Percentiles rank a stretch among this genome's conserved stretches.
Conservation (phyloP, 805 yeast species). For the Suhomyces sp. region DNA sequence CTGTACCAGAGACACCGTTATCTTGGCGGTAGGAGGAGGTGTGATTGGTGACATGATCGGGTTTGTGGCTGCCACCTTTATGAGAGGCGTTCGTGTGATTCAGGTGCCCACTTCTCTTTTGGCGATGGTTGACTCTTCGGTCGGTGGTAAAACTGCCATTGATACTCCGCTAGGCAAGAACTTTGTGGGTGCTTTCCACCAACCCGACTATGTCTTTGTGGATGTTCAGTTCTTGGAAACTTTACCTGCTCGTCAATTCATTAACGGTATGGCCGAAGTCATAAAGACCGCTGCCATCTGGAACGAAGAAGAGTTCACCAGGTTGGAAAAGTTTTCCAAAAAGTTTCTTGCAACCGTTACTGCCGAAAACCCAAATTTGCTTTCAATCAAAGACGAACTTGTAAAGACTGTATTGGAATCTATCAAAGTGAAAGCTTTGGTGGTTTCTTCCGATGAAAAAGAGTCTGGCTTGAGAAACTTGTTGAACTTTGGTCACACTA, state of each 20-base stretch:
- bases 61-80: constrained; percentile 97
- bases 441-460: constrained; percentile 89
- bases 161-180: constrained; percentile 96
- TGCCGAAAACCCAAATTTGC: constrained; percentile 46
- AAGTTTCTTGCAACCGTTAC: constrained; percentile 65
- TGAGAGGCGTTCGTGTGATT: constrained; percentile 94
- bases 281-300: constrained; percentile 97
- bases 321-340: constrained; percentile 76
- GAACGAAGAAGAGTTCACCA: constrained; percentile 83
- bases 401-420: constrained; percentile 80
- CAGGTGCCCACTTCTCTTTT: constrained; percentile 92
- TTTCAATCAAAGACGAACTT: constrained; percentile 68
- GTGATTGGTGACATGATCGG: constrained; percentile 99
- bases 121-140: constrained; percentile 97
- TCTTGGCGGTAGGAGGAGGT: constrained; percentile 96
- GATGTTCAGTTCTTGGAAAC: constrained; percentile 86
- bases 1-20: constrained; percentile 94
- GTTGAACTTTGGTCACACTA: constrained; percentile 92
- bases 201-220: constrained; percentile 82
- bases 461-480: constrained; percentile 92
- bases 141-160: constrained; percentile 98
- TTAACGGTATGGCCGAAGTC: constrained; percentile 98
- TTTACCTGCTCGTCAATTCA: constrained; percentile 88
- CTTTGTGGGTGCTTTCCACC: constrained; percentile 96
- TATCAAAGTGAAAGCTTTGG: constrained; percentile 87